Conservation (phyloP, 1,139 yeast genomes). For the Kazachstania sp. region DNA sequence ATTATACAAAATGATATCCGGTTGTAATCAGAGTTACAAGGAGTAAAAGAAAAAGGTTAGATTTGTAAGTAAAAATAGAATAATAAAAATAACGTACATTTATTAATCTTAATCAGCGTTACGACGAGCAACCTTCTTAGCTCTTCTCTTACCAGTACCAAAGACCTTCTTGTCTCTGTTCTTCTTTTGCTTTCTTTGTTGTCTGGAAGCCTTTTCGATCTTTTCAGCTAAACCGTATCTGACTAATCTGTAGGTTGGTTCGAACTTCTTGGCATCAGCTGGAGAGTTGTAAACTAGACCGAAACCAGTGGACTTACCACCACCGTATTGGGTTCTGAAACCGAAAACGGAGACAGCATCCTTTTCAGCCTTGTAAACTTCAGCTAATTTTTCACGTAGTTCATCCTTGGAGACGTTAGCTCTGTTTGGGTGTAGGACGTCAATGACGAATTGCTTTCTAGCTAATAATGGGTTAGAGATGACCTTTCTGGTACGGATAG, state of each 20-base stretch:
- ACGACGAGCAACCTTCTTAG: conserved; percentile 73
- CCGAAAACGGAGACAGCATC: conserved; percentile 98
- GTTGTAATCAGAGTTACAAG: no score
- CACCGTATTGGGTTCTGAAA: conserved; percentile 99
- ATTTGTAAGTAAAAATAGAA: neutral
- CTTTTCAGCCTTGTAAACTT: conserved; percentile 95
- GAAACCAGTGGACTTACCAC: conserved; percentile 99
- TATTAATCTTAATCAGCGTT: conserved; percentile 34
- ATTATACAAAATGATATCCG: no score
- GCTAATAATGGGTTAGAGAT: conserved; percentile 98
- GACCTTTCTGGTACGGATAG: conserved; percentile 99
- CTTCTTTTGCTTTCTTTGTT: conserved; percentile 99
- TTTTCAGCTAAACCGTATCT: conserved; percentile 96
- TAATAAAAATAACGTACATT: neutral
- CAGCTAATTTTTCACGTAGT: conserved; percentile 95
- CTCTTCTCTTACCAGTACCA: conserved; percentile 95
- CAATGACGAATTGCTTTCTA: conserved; percentile 99
- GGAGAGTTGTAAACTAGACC: conserved; percentile 98
- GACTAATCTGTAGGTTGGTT: conserved; percentile 98
- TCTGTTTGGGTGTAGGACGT: conserved; percentile 99
- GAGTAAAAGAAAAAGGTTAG: no score
- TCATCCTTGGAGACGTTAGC: conserved; percentile 99
- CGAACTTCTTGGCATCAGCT: conserved; percentile 97
- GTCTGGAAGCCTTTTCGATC: conserved; percentile 97
- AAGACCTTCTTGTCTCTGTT: conserved; percentile 98